Evolutionary conservation across 179 eudicot genomes (phyloP), one percentile per base, ranked within the genome.

Genomic region (Beta lomatogona): DNA sequence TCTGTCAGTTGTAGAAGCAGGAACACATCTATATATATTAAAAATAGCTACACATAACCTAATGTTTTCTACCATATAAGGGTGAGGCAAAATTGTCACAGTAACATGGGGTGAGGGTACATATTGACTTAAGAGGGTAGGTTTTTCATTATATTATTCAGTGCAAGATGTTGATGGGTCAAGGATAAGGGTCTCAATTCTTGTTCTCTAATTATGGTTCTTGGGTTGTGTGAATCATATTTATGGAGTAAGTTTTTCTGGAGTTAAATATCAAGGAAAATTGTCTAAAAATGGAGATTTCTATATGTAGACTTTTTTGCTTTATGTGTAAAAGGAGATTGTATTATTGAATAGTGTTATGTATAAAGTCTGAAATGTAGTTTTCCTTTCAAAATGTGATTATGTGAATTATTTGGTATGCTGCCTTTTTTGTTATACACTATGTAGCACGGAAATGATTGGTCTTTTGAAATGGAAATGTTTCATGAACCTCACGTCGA

Each of bases 81-180:
- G 83, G 75, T 21, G 77, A 75, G 83, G 52, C 76, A 69, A 80
- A 9, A 80, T 61, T 45, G 68, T 48, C 55, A 21, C 41, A 52
- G 77, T 80, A 80, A 73, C 77, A 72, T 80, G 72, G 64, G 64
- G 46, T 16, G 21, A 76, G 69, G 72, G 73, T 71, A 71, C 76
- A 77, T 44, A 48, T 69, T 81, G 76, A 81, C 80, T 77, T 48
- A 54, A 50, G 60, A 66, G 57, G 58, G 71, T 63, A 55, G 77
- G 60, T 41, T 76, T 73, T 82, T 46, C 31, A 81, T 71, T 68
- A 69, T 80, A 76, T 80, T 82, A 85, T 85, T 89, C 91, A 82
- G 90, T 80, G 89, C 82, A 66, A 79, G 88, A 89, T 86, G 90
- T 87, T 86, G 90, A 87, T 84, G 81, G 80, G 85, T 85, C 91